Percentiles rank a stretch among this genome's conserved stretches.
Conservation (phyloP, 805 yeast species). For the Blastobotrys parvus region DNA sequence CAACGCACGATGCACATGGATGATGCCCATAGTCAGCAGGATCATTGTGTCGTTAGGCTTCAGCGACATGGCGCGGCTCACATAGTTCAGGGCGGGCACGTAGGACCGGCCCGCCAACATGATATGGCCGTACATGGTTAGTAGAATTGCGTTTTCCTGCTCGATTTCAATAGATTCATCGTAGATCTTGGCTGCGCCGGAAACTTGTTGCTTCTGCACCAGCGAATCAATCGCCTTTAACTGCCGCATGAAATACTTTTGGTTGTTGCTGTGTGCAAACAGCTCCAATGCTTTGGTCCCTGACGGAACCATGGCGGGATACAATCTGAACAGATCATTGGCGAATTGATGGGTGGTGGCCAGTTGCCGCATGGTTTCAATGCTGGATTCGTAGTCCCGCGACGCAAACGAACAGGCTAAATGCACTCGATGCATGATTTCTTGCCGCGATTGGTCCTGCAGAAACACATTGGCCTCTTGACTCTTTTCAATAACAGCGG, state of each 20-base stretch:
- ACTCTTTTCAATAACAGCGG: conserved; percentile 64
- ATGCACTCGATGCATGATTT: conserved; percentile 54
- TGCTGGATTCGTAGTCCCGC: conserved; percentile 45
- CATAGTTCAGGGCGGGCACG: conserved; percentile 71
- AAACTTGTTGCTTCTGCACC: conserved; percentile 42
- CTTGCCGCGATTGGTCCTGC: conserved; percentile 52
- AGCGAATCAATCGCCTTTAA: conserved; percentile 80
- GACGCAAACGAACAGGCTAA: conserved; percentile 47
- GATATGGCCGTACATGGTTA: conserved; percentile 72
- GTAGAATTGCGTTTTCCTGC: conserved; percentile 48
- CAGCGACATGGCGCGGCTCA: conserved; percentile 58
- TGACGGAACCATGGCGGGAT: conserved; percentile 56
- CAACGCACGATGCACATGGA: conserved; percentile 83
- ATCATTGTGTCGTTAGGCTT: conserved; percentile 73
- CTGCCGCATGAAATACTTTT: conserved; percentile 83
- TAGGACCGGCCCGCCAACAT: conserved; percentile 77
- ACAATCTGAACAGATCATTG: conserved; percentile 55
- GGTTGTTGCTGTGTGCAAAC: conserved; percentile 73
- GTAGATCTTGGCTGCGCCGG: conserved; percentile 69
- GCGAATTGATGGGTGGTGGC: conserved; percentile 69
- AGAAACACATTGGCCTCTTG: conserved; percentile 70
- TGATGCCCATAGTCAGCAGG: conserved; percentile 63
- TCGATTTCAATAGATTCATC: conserved; percentile 23
- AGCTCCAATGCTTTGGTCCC: conserved; percentile 52
- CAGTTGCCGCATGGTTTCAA: conserved; percentile 52